Percentiles rank a stretch among this genome's conserved stretches.
phyloP scores from a whole-genome alignment of 148 eudicot species.

The Cornus florida region DNA sequence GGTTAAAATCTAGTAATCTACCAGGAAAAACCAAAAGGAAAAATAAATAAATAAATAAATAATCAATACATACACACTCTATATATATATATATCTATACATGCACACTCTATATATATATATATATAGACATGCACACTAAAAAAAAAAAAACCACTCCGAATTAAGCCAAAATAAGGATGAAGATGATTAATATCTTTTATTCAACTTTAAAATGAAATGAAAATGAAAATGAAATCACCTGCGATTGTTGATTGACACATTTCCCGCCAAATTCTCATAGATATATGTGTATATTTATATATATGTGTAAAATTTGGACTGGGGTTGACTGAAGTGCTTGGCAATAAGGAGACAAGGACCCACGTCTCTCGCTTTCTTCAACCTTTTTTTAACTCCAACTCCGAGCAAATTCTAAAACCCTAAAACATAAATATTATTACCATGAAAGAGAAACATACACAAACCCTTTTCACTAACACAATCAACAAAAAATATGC shows the following conservation, averaged over 20 bases:
- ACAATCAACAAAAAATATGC: not conserved
- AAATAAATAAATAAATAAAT: too few relatives aligned
- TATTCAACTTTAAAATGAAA: too few relatives aligned
- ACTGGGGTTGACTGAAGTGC: constrained; percentile 15
- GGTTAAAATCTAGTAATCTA: too few relatives aligned
- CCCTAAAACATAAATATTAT: not conserved
- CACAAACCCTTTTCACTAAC: not conserved
- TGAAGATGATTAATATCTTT: too few relatives aligned
- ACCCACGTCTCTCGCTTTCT: constrained; percentile 32
- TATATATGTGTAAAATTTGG: not conserved
- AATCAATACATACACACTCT: too few relatives aligned
- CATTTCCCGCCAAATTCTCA: constrained; percentile 5
- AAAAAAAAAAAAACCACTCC: too few relatives aligned
- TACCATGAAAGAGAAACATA: not conserved
- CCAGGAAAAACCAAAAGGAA: too few relatives aligned
- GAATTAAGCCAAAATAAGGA: too few relatives aligned
- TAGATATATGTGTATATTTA: not conserved
- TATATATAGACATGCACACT: too few relatives aligned
- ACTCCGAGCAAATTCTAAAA: not conserved
- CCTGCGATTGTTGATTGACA: constrained; percentile 10
- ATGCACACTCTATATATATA: too few relatives aligned
- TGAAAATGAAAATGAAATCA: not conserved
- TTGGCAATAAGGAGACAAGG: constrained; percentile 17
- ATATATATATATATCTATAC: too few relatives aligned
- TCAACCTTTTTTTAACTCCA: constrained; percentile 5